Conservation (phyloP, 2,329 filamentous ascomycete species). For the Xylaria polymorpha region DNA sequence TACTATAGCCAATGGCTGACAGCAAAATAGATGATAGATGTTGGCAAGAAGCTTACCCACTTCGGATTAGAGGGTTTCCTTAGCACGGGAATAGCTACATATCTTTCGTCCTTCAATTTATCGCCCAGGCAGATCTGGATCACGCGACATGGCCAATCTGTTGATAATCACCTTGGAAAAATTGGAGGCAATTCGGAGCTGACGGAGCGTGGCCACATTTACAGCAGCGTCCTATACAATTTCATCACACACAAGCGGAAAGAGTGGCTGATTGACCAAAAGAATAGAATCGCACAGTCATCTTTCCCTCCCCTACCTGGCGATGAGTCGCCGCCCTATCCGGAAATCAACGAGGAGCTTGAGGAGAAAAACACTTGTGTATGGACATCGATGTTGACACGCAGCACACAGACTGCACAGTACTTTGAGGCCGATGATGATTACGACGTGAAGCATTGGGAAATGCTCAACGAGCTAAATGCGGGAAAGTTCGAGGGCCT, state of each 20-base stretch:
- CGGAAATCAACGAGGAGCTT: conserved; percentile 77
- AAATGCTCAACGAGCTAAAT: conserved; percentile 97
- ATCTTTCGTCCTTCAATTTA: conserved; percentile 96
- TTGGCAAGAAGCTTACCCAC: conserved; percentile 92
- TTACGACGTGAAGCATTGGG: conserved; percentile 96
- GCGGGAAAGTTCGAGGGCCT: conserved; percentile 93
- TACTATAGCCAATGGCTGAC: conserved; percentile 44
- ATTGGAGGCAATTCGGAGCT: conserved; percentile 89
- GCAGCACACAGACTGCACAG: conserved; percentile 87
- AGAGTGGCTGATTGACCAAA: conserved; percentile 85
- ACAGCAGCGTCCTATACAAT: conserved; percentile 80
- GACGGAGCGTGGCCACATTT: conserved; percentile 81
- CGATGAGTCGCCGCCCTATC: conserved; percentile 94
- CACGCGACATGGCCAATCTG: conserved; percentile 90
- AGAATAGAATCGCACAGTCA: conserved; percentile 78
- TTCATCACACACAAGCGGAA: conserved; percentile 86
- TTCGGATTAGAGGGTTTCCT: conserved; percentile 93
- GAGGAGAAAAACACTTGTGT: conserved; percentile 94
- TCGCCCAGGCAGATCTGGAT: conserved; percentile 98
- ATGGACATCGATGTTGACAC: conserved; percentile 97
- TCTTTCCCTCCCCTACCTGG: conserved; percentile 91
- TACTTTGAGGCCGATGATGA: conserved; percentile 92
- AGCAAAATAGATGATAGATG: conserved; percentile 82
- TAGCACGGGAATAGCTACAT: conserved; percentile 91
- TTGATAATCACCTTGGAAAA: conserved; percentile 87